Conservation (phyloP, 2,329 filamentous ascomycete species). For the Pestalotiopsis sp. region DNA sequence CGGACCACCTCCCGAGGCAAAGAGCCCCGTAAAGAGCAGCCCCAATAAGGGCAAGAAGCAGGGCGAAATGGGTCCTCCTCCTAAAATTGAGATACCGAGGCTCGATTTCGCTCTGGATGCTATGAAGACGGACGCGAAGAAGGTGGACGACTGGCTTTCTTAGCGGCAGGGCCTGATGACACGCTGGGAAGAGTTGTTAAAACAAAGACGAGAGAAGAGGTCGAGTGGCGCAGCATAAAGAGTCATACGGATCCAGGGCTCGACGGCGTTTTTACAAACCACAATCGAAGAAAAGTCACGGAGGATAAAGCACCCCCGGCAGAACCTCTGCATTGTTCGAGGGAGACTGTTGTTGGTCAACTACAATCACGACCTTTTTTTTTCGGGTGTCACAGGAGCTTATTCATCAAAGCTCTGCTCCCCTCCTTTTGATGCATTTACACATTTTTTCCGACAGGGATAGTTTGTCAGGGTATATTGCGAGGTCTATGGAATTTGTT, state of each 20-base stretch:
- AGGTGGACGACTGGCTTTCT: conserved; percentile 32
- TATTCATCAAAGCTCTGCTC: neutral
- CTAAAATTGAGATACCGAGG: conserved; percentile 63
- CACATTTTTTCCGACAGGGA: neutral
- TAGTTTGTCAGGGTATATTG: neutral
- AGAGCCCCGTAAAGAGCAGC: conserved; percentile 48
- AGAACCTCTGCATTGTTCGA: neutral
- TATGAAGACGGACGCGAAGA: conserved; percentile 13
- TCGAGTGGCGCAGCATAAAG: neutral
- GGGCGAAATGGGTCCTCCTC: conserved; percentile 53
- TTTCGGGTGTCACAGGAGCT: neutral
- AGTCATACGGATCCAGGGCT: neutral
- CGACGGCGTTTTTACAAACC: neutral
- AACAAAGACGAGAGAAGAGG: neutral
- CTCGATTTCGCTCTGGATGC: conserved; percentile 51
- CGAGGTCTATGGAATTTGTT: neutral
- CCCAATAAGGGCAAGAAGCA: conserved; percentile 44
- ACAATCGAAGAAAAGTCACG: neutral
- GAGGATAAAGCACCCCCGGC: neutral
- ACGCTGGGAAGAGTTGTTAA: neutral
- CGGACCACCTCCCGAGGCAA: conserved; percentile 56
- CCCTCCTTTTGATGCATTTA: neutral
- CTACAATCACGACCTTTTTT: neutral
- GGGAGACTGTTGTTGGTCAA: too few species aligned
- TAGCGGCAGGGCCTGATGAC: conserved; percentile 24